Percentiles rank a stretch among this genome's conserved stretches.
phyloP scores from a whole-genome alignment of 345 rosid genomes.

The Corymbia maculata region DNA sequence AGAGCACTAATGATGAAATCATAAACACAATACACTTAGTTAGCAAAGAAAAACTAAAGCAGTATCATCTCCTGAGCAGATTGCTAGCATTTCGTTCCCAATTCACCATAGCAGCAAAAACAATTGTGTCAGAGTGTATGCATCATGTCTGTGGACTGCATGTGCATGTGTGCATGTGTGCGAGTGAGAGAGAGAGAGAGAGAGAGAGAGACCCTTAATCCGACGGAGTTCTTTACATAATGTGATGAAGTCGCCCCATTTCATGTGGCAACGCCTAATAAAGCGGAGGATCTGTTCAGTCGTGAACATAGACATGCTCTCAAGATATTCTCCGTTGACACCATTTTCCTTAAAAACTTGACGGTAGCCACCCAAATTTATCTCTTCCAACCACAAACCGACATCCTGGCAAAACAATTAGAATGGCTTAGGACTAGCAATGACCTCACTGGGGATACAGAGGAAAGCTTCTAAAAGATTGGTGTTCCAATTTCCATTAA shows the following conservation, averaged over 20 bases:
- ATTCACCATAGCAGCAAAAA: neutral
- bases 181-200: neutral
- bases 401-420: slow-evolving; percentile 28
- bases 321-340: slow-evolving; percentile 92
- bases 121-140: neutral
- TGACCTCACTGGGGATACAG: neutral
- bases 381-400: slow-evolving; percentile 92
- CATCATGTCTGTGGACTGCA: neutral
- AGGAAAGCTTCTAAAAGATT: neutral
- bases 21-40: neutral
- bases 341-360: slow-evolving; percentile 83
- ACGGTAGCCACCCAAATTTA: slow-evolving; percentile 84
- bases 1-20: neutral
- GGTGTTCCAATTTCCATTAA: neutral
- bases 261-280: slow-evolving; percentile 99
- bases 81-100: neutral
- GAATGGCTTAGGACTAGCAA: neutral
- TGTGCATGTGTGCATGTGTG: neutral
- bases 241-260: slow-evolving; percentile 99
- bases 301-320: slow-evolving; percentile 98
- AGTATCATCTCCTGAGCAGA: neutral
- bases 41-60: neutral
- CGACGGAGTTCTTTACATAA: slow-evolving; percentile 97
- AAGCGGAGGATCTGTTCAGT: slow-evolving; percentile 98
- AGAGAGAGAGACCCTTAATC: slow-evolving; percentile 58